Conservation (phyloP, 768 basidiomycete species). For the Tylopilus sp. region DNA sequence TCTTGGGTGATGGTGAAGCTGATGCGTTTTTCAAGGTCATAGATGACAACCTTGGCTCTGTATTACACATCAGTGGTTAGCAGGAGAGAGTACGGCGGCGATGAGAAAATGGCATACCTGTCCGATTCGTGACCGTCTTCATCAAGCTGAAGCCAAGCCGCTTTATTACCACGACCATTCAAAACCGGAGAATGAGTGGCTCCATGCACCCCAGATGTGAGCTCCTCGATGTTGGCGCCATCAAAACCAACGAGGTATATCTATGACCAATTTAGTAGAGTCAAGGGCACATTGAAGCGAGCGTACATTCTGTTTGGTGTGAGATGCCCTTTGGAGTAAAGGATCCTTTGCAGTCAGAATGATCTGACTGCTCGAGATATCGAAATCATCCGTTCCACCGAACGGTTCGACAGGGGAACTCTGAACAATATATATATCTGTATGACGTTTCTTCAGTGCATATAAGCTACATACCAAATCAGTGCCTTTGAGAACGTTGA, state of each 20-base stretch:
- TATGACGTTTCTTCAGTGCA: neutral
- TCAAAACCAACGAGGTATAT: conserved; percentile 66
- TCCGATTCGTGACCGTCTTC: conserved; percentile 90
- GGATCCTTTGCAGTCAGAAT: conserved; percentile 88
- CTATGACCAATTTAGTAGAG: conserved; percentile 34
- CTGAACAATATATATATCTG: conserved; percentile 32
- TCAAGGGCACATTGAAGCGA: neutral
- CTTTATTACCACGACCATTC: conserved; percentile 61
- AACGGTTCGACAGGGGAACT: conserved; percentile 80
- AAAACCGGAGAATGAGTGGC: conserved; percentile 76
- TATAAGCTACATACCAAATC: conserved; percentile 50
- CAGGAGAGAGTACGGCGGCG: neutral
- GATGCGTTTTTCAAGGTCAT: conserved; percentile 65
- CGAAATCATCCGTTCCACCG: conserved; percentile 80
- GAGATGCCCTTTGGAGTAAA: conserved; percentile 67
- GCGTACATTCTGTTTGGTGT: conserved; percentile 83
- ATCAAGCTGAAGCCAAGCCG: conserved; percentile 85
- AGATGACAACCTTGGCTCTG: conserved; percentile 76
- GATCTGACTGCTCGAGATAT: conserved; percentile 64
- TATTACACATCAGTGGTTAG: neutral
- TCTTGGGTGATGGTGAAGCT: conserved; percentile 71
- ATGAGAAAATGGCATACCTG: conserved; percentile 45
- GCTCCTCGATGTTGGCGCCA: conserved; percentile 52
- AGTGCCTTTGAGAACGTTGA: conserved; percentile 63
- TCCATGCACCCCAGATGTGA: conserved; percentile 84